Conservation (phyloP, 306 rosid species). For the Trichosanthes truncata region DNA sequence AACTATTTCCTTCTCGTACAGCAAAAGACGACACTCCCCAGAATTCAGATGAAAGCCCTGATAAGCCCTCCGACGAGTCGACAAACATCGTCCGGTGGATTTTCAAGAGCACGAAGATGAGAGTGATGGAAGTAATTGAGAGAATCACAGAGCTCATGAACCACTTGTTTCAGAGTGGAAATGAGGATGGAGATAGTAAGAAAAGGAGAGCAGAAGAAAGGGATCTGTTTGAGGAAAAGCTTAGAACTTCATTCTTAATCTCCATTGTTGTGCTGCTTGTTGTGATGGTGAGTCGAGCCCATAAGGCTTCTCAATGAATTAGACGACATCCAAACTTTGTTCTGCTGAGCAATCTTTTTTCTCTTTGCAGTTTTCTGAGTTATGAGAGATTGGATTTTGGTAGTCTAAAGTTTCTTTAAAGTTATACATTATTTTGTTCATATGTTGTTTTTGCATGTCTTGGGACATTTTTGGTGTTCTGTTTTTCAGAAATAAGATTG, state of each 20-base stretch:
- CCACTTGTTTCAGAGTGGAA: conserved; percentile 24
- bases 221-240: conserved; percentile 37
- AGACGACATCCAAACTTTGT: conserved; percentile 22
- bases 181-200: background rate
- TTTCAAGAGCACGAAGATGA: conserved; percentile 25
- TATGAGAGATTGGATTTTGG: background rate
- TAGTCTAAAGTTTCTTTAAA: background rate
- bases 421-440: background rate
- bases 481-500: background rate
- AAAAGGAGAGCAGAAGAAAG: background rate
- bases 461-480: background rate
- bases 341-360: background rate
- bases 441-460: background rate
- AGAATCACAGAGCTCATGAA: conserved; percentile 33
- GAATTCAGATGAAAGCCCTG: conserved; percentile 13
- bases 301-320: conserved; percentile 26
- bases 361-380: background rate
- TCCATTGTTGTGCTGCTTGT: conserved; percentile 57
- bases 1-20: background rate
- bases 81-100: conserved; percentile 28
- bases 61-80: conserved; percentile 11
- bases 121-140: conserved; percentile 36
- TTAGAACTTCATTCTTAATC: conserved; percentile 52
- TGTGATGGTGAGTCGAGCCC: conserved; percentile 50
- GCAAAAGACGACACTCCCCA: conserved; percentile 17